Conservation (phyloP, 805 yeast genomes). For the Suhomyces pyralidae region DNA sequence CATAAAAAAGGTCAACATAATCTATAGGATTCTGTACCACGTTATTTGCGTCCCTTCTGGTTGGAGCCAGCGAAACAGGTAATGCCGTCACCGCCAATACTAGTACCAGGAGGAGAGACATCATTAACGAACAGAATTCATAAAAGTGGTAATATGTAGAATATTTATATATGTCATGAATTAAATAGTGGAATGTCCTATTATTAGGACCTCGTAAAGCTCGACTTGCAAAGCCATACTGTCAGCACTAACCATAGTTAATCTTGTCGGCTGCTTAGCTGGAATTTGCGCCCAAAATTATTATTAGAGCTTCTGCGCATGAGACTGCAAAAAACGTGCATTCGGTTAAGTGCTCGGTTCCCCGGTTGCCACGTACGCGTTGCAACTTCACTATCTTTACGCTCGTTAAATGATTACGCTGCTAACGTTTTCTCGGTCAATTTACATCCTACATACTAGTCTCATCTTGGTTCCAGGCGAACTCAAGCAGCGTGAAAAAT, state of each 20-base stretch:
- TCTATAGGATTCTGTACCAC: slow-evolving; percentile 6
- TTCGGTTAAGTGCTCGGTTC: neutral
- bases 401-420: neutral
- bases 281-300: neutral
- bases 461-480: neutral
- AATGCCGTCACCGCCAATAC: neutral
- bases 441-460: neutral
- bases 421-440: neutral
- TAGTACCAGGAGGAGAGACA: neutral
- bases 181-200: too few relatives aligned
- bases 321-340: neutral
- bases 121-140: neutral
- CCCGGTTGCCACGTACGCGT: neutral
- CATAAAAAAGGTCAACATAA: slow-evolving; percentile 32
- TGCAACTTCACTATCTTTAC: neutral
- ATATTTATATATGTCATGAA: too few relatives aligned
- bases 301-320: neutral
- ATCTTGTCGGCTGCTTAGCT: neutral
- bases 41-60: neutral
- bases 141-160: neutral
- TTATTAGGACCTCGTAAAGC: neutral
- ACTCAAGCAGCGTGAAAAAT: neutral
- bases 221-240: neutral
- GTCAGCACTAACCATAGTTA: neutral
- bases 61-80: neutral